phyloP scores from a whole-genome alignment of 129 eudicot species.

The sunflower (Helianthus annuus) region DNA sequence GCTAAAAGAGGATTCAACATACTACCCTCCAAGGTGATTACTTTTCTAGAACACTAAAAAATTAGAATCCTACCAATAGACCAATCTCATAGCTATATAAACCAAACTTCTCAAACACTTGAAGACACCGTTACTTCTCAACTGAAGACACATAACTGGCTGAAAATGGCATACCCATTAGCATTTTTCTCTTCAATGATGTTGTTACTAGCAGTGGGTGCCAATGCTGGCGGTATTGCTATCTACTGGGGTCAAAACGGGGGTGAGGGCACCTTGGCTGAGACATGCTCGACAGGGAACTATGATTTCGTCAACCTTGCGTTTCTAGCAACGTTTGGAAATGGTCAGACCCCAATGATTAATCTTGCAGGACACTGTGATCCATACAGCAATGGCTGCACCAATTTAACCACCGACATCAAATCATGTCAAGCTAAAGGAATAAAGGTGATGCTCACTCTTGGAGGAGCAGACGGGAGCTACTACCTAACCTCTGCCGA shows the following conservation, averaged over 20 bases:
- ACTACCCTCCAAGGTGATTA: too few relatives aligned
- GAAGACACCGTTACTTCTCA: too few relatives aligned
- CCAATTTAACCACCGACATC: conserved; percentile 28
- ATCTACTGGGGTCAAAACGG: conserved; percentile 54
- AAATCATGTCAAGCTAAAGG: conserved; percentile 33
- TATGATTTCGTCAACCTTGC: conserved; percentile 37
- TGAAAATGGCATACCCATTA: too few relatives aligned
- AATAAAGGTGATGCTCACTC: conserved; percentile 36
- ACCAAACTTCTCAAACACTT: too few relatives aligned
- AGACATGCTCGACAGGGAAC: conserved; percentile 38
- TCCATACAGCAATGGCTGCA: conserved; percentile 36
- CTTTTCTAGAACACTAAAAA: too few relatives aligned
- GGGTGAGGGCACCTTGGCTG: conserved; percentile 40
- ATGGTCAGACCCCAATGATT: conserved; percentile 34
- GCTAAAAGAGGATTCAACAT: too few relatives aligned
- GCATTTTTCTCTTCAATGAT: too few relatives aligned
- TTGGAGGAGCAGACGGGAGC: conserved; percentile 38
- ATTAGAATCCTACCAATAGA: too few relatives aligned
- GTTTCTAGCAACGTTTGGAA: conserved; percentile 36
- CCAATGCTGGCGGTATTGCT: conserved; percentile 42
- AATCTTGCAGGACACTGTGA: conserved; percentile 47
- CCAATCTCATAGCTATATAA: too few relatives aligned
- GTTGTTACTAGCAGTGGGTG: conserved; percentile 24
- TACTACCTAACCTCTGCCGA: conserved; percentile 33
- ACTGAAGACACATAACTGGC: too few relatives aligned